These are phyloP conservation scores for Sphaerulina vaccinii DNA, from an alignment of 2,329 filamentous ascomycete genomes.

Conservation along the genomic window DNA sequence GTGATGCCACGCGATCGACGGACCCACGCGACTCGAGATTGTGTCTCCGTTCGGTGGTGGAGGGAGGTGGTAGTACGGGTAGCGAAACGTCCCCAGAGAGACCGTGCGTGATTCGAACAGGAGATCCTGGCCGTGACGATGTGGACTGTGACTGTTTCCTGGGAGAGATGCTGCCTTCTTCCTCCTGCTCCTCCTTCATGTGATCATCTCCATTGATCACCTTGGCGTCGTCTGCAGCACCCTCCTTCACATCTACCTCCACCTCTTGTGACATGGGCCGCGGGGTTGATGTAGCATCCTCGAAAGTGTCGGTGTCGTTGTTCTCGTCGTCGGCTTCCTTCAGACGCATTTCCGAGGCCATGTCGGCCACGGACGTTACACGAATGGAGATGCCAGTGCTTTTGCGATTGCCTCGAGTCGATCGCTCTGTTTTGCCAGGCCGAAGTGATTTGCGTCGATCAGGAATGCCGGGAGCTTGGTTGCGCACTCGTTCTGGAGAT, in stretches of 20 bases:
- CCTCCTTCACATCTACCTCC: not conserved
- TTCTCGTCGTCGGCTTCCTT: constrained; percentile 29
- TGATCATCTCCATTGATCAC: not conserved
- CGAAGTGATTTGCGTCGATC: constrained; percentile 29
- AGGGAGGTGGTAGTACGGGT: constrained; percentile 61
- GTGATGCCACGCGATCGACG: constrained; percentile 30
- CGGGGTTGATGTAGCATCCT: constrained; percentile 61
- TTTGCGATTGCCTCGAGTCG: constrained; percentile 19
- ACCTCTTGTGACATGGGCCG: constrained; percentile 16
- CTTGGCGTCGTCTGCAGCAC: not conserved
- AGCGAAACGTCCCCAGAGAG: constrained; percentile 59
- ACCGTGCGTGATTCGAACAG: constrained; percentile 55
- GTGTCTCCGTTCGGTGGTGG: constrained; percentile 33
- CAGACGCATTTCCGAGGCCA: constrained; percentile 30
- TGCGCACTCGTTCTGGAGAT: constrained; percentile 14
- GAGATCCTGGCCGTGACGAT: constrained; percentile 28
- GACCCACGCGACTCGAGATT: constrained; percentile 21
- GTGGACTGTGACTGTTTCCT: constrained; percentile 24
- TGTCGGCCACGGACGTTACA: constrained; percentile 24
- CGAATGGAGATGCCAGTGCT: constrained; percentile 22
- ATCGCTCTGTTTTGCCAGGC: constrained; percentile 14
- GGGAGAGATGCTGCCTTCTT: constrained; percentile 22
- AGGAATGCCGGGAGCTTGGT: constrained; percentile 34
- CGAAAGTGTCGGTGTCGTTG: constrained; percentile 56
- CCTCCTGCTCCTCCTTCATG: not conserved